Evolutionary conservation across 768 basidiomycete genomes (phyloP).

Genomic region (Amanita fuliginea): DNA sequence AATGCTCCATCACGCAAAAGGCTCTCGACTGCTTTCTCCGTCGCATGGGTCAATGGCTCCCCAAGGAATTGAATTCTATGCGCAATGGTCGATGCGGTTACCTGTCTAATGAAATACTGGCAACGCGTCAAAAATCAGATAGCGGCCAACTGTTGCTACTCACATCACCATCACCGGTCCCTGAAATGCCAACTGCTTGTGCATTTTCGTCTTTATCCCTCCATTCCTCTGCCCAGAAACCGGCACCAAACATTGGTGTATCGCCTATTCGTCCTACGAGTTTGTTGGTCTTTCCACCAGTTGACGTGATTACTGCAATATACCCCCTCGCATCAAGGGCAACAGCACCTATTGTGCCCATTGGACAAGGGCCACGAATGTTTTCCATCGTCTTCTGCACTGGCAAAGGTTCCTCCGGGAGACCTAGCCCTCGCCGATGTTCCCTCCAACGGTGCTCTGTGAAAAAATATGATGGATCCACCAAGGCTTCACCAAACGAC

Average conservation of each 20-base stretch:
- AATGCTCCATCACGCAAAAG: constrained; percentile 44
- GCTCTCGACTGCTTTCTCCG: constrained; percentile 44
- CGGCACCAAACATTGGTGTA: constrained; percentile 67
- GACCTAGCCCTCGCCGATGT: constrained; percentile 60
- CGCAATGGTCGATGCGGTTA: constrained; percentile 56
- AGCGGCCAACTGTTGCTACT: constrained; percentile 13
- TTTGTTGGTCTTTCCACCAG: constrained; percentile 78
- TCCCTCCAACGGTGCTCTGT: constrained; percentile 68
- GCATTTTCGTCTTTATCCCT: constrained; percentile 19
- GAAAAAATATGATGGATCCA: constrained; percentile 72
- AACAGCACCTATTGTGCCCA: constrained; percentile 79
- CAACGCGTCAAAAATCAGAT: background rate
- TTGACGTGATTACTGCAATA: constrained; percentile 64
- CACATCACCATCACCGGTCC: constrained; percentile 82
- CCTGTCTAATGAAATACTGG: constrained; percentile 70
- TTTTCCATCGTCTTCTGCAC: constrained; percentile 11
- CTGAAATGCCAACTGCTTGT: constrained; percentile 62
- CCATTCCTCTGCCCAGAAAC: constrained; percentile 86
- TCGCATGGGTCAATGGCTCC: constrained; percentile 47
- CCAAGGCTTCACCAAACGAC: constrained; percentile 41
- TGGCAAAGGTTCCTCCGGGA: constrained; percentile 58
- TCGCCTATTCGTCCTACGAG: constrained; percentile 76
- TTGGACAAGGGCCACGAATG: constrained; percentile 44
- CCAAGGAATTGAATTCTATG: constrained; percentile 49
- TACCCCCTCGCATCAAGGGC: constrained; percentile 68